Base-by-base conservation (phyloP, 2,329 filamentous ascomycete species). In the Xylariaceae sp. region DNA sequence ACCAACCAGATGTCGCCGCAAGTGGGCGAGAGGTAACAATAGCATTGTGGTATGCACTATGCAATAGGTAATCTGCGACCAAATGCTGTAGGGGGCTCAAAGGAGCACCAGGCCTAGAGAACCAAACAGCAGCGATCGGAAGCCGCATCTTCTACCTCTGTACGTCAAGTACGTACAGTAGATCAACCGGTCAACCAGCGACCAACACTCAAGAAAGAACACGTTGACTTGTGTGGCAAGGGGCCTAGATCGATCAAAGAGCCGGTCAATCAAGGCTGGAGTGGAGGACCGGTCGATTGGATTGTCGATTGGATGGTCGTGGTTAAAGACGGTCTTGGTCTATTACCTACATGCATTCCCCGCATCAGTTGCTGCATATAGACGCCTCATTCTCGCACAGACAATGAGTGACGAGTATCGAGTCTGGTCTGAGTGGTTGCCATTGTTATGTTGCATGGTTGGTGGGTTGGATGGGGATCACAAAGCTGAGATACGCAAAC, bases 81-180 rank as follows among this genome's bases (percentile, higher is more conserved):
- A 37, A 37, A 10, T 37, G 7, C 32, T 37, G 32, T 37, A 37
- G 32, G 32, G 12, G 32, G 32, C 32, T 37, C 12, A 16, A 37
- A 37, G 32, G 32, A 37, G 32, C 32, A 37, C 23, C 9, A n/a
- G n/a, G 32, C 9, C 12, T 37, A 16, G 32, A 12, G 32, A 14
- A 47, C 60, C 60, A 62, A 62, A 62, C 57, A 62, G 54, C 57
- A 62, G 46, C 48, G 54, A 58, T 58, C 54, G 50, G 57, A 23
- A 56, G 45, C 54, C 57, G 57, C 60, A 62, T 57, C 60, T 62
- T 40, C 45, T 43, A 44, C 47, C 40, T 57, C 21, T 26, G 12
- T 4, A 14, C 32, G 12, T 48, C 40, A 21, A 45, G 20, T 54
- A 43, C 55, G 5, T 37, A 54, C 60, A 54, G 57, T 54, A 52